Percentiles rank a stretch among this genome's conserved stretches.
Conservation (phyloP, 768 basidiomycete species). For the Panus rudis region DNA sequence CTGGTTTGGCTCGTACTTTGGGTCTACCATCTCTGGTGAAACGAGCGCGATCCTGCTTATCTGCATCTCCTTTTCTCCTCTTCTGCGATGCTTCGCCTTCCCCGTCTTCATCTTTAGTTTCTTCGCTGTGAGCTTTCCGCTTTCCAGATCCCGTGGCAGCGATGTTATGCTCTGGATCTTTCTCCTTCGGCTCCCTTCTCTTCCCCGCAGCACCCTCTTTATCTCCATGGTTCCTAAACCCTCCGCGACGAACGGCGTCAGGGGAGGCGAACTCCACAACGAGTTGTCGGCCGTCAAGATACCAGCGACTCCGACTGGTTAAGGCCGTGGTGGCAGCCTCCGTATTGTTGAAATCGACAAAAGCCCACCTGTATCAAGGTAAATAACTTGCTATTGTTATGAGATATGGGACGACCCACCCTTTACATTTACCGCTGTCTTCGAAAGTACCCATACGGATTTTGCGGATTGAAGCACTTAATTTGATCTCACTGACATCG, state of each 20-base stretch:
- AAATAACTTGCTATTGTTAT: not conserved
- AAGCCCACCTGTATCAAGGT: constrained; percentile 64
- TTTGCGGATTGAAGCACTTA: constrained; percentile 46
- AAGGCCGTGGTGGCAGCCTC: constrained; percentile 80
- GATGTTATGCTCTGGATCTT: not conserved
- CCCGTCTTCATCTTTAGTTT: constrained; percentile 8
- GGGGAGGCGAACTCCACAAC: constrained; percentile 86
- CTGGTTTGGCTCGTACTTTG: constrained; percentile 57
- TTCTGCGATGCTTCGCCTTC: constrained; percentile 17
- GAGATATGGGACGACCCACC: constrained; percentile 43
- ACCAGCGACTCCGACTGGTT: constrained; percentile 78
- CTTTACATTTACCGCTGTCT: constrained; percentile 92
- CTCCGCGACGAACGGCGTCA: constrained; percentile 84
- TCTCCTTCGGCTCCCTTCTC: constrained; percentile 5
- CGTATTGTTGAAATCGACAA: constrained; percentile 80
- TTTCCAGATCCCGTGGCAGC: constrained; percentile 1
- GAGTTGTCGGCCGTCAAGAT: constrained; percentile 75
- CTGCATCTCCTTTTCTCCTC: constrained; percentile 13
- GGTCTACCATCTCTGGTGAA: constrained; percentile 11
- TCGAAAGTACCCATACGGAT: constrained; percentile 94
- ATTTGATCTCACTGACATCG: not conserved
- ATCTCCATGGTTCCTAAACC: no score
- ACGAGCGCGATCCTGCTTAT: constrained; percentile 7
- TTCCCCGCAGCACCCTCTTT: no score
- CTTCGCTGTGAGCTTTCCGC: constrained; percentile 5